Evolutionary conservation across 768 basidiomycete species (phyloP).

Genomic region (Asterophora lycoperdoides): DNA sequence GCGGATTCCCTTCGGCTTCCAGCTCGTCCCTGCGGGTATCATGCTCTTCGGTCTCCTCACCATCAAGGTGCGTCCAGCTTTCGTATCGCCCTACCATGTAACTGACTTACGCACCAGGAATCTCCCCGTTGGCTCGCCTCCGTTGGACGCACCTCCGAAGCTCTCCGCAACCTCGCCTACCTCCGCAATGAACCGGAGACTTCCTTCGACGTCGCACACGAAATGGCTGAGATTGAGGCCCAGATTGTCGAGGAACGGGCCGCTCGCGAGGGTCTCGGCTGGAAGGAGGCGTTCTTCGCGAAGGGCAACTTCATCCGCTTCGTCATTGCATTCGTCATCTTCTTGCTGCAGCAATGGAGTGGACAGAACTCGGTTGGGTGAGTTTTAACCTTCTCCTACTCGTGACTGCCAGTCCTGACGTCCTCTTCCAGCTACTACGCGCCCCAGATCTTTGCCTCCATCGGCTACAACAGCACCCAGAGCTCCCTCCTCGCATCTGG

Average conservation of each 20-base stretch:
- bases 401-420: not conserved
- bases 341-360: constrained; percentile 77
- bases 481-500: constrained; percentile 70
- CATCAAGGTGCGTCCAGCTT: constrained; percentile 39
- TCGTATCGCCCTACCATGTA: not conserved
- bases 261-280: constrained; percentile 59
- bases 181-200: constrained; percentile 44
- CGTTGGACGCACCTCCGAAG: constrained; percentile 50
- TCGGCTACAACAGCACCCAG: constrained; percentile 57
- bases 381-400: constrained; percentile 8
- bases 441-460: constrained; percentile 68
- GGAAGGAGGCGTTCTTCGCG: constrained; percentile 70
- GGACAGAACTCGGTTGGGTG: constrained; percentile 78
- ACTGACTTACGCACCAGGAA: constrained; percentile 41
- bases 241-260: constrained; percentile 71
- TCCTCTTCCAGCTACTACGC: constrained; percentile 54
- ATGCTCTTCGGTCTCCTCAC: constrained; percentile 66
- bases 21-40: constrained; percentile 61
- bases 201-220: constrained; percentile 46
- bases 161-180: constrained; percentile 57
- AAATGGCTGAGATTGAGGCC: constrained; percentile 79
- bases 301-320: constrained; percentile 83
- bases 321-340: constrained; percentile 78
- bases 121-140: constrained; percentile 77
- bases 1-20: constrained; percentile 72